These are phyloP conservation scores for Fusarium secorum DNA, from an alignment of 2,329 filamentous ascomycete genomes.

Conservation along the genomic window DNA sequence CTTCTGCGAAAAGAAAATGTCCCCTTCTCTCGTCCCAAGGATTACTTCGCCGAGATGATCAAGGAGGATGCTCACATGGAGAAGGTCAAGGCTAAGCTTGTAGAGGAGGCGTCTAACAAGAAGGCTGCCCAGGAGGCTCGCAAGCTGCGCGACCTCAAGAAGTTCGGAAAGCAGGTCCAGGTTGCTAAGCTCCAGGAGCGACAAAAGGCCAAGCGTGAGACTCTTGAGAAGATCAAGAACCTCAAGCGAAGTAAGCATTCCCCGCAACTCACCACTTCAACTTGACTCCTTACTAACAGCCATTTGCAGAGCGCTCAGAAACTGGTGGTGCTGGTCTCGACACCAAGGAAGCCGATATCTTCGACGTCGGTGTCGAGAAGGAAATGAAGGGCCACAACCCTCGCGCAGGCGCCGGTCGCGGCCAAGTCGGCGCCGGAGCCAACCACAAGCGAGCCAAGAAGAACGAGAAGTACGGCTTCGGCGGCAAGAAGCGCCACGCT, in stretches of 20 bases:
- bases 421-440: constrained; percentile 37
- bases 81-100: constrained; percentile 90
- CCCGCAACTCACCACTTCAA: neutral
- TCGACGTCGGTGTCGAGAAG: constrained; percentile 86
- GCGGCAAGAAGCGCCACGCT: constrained; percentile 89
- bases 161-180: constrained; percentile 98
- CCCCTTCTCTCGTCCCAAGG: constrained; percentile 85
- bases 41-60: constrained; percentile 99
- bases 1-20: constrained; percentile 82
- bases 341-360: constrained; percentile 83
- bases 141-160: constrained; percentile 94
- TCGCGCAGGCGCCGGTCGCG: constrained; percentile 51
- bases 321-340: constrained; percentile 65
- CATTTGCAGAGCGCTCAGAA: constrained; percentile 81
- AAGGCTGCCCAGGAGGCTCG: constrained; percentile 92
- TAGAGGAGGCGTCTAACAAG: constrained; percentile 90
- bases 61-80: constrained; percentile 99
- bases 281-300: constrained; percentile 34
- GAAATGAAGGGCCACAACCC: constrained; percentile 57
- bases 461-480: constrained; percentile 92
- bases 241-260: constrained; percentile 87
- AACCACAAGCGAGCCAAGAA: constrained; percentile 89
- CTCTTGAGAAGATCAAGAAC: constrained; percentile 92
- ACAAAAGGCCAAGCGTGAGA: constrained; percentile 89
- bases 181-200: constrained; percentile 95